Conservation (phyloP, 2,329 filamentous ascomycete species). For the Penicillium sp. region DNA sequence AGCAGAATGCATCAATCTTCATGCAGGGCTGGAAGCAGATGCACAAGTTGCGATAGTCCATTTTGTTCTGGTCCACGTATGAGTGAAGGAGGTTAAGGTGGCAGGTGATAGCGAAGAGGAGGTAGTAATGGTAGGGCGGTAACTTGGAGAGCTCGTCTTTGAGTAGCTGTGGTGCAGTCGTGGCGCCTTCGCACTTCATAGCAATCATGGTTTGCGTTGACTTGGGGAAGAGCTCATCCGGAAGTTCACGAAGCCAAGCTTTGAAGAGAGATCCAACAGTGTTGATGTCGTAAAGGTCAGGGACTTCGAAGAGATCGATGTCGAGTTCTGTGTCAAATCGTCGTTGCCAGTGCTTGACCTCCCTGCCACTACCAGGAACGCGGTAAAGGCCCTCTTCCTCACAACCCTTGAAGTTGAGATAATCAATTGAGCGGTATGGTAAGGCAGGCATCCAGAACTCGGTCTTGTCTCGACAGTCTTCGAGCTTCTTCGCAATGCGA, state of each 20-base stretch:
- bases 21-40: conserved; percentile 97
- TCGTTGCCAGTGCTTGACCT: conserved; percentile 91
- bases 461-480: conserved; percentile 88
- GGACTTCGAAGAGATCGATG: conserved; percentile 83
- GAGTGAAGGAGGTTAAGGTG: conserved; percentile 88
- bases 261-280: conserved; percentile 96
- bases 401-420: conserved; percentile 89
- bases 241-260: conserved; percentile 90
- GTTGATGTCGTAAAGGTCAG: conserved; percentile 91
- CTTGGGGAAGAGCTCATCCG: conserved; percentile 90
- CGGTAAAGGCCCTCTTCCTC: conserved; percentile 93
- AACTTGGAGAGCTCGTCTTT: conserved; percentile 89
- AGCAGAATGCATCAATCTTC: conserved; percentile 92
- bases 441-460: conserved; percentile 99
- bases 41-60: conserved; percentile 93
- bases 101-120: conserved; percentile 95
- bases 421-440: conserved; percentile 94
- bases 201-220: conserved; percentile 75
- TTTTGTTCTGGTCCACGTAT: conserved; percentile 94
- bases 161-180: conserved; percentile 77
- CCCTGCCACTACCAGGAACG: conserved; percentile 82
- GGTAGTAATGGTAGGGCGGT: conserved; percentile 96
- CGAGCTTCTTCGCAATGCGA: conserved; percentile 83
- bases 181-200: conserved; percentile 73
- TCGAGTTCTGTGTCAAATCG: conserved; percentile 87